These are phyloP conservation scores for Mayamaea pseudoterrestris DNA, from an alignment of 108 stramenopile species.

Conservation along the genomic window DNA sequence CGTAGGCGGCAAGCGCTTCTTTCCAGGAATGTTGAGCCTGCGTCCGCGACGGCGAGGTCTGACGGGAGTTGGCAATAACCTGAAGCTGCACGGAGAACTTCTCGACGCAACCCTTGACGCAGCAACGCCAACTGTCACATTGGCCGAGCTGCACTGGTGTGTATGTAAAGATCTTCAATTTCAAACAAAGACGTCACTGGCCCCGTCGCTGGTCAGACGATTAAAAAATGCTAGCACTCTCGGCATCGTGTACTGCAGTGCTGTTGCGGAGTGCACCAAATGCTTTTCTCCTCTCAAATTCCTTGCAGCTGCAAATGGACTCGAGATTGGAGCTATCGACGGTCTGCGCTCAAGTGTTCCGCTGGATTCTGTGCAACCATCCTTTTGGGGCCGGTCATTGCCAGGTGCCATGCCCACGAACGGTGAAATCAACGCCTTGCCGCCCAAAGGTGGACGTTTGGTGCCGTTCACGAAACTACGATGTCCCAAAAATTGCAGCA, in stretches of 20 bases:
- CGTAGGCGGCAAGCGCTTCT: conserved; percentile 20
- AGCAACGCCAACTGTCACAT: neutral
- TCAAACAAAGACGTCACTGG: conserved; percentile 10
- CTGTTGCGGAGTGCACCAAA: conserved; percentile 39
- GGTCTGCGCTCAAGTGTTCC: neutral
- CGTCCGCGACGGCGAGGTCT: too few species aligned
- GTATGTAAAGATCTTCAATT: conserved; percentile 35
- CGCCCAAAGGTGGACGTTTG: neutral
- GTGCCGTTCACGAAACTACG: neutral
- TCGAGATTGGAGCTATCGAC: conserved; percentile 4
- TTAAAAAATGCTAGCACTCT: conserved; percentile 32
- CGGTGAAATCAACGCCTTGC: neutral
- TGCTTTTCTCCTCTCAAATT: conserved; percentile 36
- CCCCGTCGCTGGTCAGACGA: conserved; percentile 51
- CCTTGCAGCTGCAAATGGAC: neutral
- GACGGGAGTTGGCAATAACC: too few species aligned
- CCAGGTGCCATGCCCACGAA: conserved; percentile 2
- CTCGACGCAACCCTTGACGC: neutral
- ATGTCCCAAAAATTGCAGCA: conserved; percentile 32
- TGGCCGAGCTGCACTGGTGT: conserved; percentile 27
- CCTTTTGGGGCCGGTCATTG: conserved; percentile 32
- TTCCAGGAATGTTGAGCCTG: conserved; percentile 45
- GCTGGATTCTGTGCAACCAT: too few species aligned
- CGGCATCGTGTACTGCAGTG: conserved; percentile 55
- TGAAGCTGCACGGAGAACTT: neutral